These are phyloP conservation scores for Neoascochyta sp. DNA, from an alignment of 2,329 filamentous ascomycete genomes.

Conservation along the genomic window DNA sequence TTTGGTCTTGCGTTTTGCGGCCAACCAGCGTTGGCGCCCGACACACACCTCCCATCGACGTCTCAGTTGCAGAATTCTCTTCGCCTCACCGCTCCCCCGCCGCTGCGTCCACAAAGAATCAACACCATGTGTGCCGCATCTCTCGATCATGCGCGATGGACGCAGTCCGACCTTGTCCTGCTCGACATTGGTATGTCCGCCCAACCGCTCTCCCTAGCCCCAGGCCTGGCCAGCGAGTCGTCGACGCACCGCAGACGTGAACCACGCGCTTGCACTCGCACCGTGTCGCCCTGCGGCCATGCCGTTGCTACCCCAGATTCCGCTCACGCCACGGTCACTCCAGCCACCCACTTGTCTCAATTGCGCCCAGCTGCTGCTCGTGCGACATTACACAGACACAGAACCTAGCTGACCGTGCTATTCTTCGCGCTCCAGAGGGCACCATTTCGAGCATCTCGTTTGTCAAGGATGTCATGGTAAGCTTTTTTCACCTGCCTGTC, in stretches of 20 bases:
- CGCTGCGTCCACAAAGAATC: conserved; percentile 16
- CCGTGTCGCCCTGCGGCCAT: conserved; percentile 14
- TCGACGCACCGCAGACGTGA: conserved; percentile 14
- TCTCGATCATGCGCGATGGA: conserved; percentile 30
- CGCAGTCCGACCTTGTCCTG: conserved; percentile 47
- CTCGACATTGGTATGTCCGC: conserved; percentile 57
- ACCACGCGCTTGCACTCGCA: conserved; percentile 11
- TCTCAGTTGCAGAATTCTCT: conserved; percentile 15
- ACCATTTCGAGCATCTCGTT: conserved; percentile 81
- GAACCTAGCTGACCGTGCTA: conserved; percentile 23
- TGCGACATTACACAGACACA: conserved; percentile 14
- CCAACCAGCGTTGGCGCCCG: conserved; percentile 27
- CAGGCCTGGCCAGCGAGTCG: conserved; percentile 16
- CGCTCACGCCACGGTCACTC: conserved; percentile 25
- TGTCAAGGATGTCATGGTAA: conserved; percentile 78
- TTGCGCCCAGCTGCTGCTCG: conserved; percentile 7
- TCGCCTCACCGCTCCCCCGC: conserved; percentile 33
- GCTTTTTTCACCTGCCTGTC: conserved; percentile 34
- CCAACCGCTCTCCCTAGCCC: conserved; percentile 11
- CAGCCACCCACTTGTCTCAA: conserved; percentile 18
- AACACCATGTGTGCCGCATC: conserved; percentile 26
- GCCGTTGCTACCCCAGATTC: conserved; percentile 27
- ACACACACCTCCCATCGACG: conserved; percentile 17
- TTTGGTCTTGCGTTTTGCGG: conserved; percentile 20
- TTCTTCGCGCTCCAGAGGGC: conserved; percentile 59